Evolutionary conservation across 495 filamentous ascomycete species (phyloP), one percentile per base, ranked within the genome.

Genomic region (Penicillium chermesinum): DNA sequence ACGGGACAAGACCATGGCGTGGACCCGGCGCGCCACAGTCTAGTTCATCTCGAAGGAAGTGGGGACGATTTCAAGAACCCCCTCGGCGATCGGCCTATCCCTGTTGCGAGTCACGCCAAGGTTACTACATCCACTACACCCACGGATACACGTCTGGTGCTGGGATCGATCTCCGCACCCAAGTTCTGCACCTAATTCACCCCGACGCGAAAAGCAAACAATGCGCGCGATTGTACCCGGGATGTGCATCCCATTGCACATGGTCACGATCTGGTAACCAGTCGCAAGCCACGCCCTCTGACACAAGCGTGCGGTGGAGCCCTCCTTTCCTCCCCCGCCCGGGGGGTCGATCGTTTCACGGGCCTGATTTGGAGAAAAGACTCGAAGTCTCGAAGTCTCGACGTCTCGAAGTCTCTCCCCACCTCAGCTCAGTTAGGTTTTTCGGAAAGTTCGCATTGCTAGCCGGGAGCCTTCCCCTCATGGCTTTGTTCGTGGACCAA

Each of bases 21-120:
- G 52, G 42, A 54, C 50, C 47, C 47, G 18, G 38, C 21, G 38
- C 46, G 52, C 47, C 47, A 50, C 52, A 50, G 38, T 33, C 25
- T 40, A 35, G 46, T 49, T 52, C 54, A 50, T 55, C 54, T 61
- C 52, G 55, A 61, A 55, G 58, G 30, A 62, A 62, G 59, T 60
- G 53, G 57, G 52, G 57, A 40, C 17, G 19, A 46, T 55, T 53
- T 56, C 52, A 59, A 54, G 58, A 62, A 62, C 50, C 52, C n/a
- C 49, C 46, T 52, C 46, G 50, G 41, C 39, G 55, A 62, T 62
- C 52, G 34, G 38, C 42, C 35, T 27, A 59, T 54, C 59, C 55
- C 50, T 56, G 53, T 40, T 55, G 50, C 38, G 34, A 14, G 10
- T 18, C 20, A 15, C 7, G 42, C 42, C 42, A 44, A 44, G 42